Evolutionary conservation across 129 eudicot species (phyloP), one percentile per base, ranked within the genome.

Genomic region (Scalesia atractyloides): DNA sequence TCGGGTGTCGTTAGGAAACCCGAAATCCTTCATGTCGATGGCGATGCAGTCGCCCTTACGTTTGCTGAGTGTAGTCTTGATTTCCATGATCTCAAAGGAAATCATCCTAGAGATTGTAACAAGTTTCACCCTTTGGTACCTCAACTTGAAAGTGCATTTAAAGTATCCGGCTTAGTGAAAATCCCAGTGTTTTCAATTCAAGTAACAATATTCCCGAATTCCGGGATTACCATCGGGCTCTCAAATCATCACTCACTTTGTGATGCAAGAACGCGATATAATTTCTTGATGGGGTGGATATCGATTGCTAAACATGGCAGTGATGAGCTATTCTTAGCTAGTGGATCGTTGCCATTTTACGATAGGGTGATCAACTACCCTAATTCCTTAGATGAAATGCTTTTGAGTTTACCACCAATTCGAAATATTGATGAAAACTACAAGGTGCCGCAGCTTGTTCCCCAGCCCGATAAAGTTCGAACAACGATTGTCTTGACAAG

Each of bases 211-310:
- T 84, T 87, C 48, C 85, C 84, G 0, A 76, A 81, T 7, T 66
- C 71, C 0, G 95, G 95, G 1, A 16, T 88, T 30, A 43, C 83
- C 4, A 41, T 85, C 9, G 91, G 95, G 13, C 56, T 83, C 15
- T 57, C 84, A 3, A 77, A 63, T 44, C 74, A 62, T 16, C 90
- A 85, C n/a, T 16, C 48, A 0, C 74, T 76, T 19, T 80, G 80
- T 2, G 95, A 88, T 54, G 88, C 76, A 0, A 81, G 73, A 5
- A 37, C 84, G 0, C 59, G 73, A 44, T 44, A 67, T 5, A 54
- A 59, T 17, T 83, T 74, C 43, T 22, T 80, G 19, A 57, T 4
- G 62, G 77, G 84, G 0, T 86, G 96, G 96, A 77, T 84, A 36
- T 64, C 82, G 1, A 70, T 86, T 1, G 36, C 50, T 0, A 83